Evolutionary conservation across 768 basidiomycete genomes (phyloP), one percentile per base, ranked within the genome.

Genomic region (Agrocybe praecox): DNA sequence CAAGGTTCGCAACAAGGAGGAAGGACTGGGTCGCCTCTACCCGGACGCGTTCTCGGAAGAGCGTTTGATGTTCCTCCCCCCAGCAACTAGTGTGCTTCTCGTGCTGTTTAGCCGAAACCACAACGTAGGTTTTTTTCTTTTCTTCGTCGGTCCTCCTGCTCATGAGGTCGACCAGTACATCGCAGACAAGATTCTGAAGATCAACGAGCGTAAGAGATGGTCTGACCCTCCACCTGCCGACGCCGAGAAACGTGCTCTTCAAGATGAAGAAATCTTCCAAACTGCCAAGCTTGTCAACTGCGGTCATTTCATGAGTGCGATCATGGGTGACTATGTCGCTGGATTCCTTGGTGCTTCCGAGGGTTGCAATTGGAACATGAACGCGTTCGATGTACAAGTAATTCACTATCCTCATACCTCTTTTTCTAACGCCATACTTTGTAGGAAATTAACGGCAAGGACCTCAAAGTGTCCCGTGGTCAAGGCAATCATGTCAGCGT

Each of bases 401-500:
- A n/a, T n/a, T n/a, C n/a, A n/a, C n/a, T n/a, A n/a, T n/a, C n/a
- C n/a, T n/a, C n/a, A n/a, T n/a, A n/a, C n/a, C n/a, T n/a, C n/a
- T 12, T 36, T 12, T 34, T 11, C 21, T 36, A 49, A 32, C n/a
- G 46, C 47, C 9, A 29, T 29, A 29, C 9, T 29, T 29, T 9
- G 4, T 49, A 76, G 67, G 54, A 76, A 17, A 81, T 84, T 44
- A 65, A 74, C 18, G 65, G 55, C 5, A 69, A 69, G 36, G 69
- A 77, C 12, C 56, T 66, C 2, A 61, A 67, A 43, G 71, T 78
- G 1, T 63, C 62, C 1, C 77, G 84, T 11, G 90, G 88, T 8
- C 72, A 77, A 46, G 89, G 89, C 14, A 89, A 90, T 60, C 82
- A 82, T 56, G 78, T 79, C 53, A 89, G 87, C 24, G 75, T 88